These are phyloP conservation scores for Pinus albicaulis DNA, from an alignment of 75 land plant species.

Conservation along the genomic window DNA sequence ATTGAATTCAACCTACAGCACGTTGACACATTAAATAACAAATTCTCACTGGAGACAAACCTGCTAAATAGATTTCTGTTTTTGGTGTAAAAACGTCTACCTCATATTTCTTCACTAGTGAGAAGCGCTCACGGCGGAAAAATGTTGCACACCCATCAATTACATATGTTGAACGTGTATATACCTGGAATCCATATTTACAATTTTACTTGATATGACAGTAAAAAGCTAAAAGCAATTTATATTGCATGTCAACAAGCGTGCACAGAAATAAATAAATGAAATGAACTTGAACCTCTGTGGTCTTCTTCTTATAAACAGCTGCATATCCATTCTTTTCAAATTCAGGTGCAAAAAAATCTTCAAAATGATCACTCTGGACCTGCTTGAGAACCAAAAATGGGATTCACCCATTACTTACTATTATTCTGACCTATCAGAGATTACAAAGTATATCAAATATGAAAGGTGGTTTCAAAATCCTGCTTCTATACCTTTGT, in stretches of 20 bases:
- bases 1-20: slow-evolving; percentile 41
- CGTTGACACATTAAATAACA: background rate
- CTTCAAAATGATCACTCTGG: slow-evolving; percentile 63
- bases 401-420: background rate
- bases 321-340: slow-evolving; percentile 51
- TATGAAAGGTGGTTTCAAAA: background rate
- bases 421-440: background rate
- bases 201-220: background rate
- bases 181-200: slow-evolving; percentile 31
- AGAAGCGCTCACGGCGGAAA: slow-evolving; percentile 42
- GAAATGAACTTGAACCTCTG: background rate
- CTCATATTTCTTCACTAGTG: slow-evolving; percentile 45
- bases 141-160: slow-evolving; percentile 62
- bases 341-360: slow-evolving; percentile 50
- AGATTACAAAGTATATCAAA: background rate
- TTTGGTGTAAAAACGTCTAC: slow-evolving; percentile 13
- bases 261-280: too few relatives aligned
- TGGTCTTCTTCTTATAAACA: slow-evolving; percentile 48
- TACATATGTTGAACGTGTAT: slow-evolving; percentile 27
- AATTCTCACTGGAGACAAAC: background rate
- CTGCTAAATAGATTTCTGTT: background rate
- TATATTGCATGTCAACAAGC: too few relatives aligned
- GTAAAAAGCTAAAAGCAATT: too few relatives aligned
- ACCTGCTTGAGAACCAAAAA: slow-evolving; percentile 35
- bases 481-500: background rate